phyloP scores from a whole-genome alignment of 306 rosid species.

The Vicia villosa region DNA sequence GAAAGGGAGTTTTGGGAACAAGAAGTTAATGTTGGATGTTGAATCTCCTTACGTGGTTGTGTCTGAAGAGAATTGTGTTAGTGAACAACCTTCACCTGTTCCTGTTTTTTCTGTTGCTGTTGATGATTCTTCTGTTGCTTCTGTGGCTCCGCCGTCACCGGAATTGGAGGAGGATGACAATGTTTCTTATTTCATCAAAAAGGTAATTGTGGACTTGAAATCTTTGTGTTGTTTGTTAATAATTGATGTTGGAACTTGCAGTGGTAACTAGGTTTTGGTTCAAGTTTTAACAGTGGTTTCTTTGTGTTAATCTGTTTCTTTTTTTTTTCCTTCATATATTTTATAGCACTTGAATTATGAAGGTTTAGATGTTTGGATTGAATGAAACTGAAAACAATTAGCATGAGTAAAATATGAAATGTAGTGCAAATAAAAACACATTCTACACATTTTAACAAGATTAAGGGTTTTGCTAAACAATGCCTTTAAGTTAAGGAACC shows the following conservation, averaged over 20 bases:
- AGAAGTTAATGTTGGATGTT: conserved; percentile 54
- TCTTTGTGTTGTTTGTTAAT: conserved; percentile 2
- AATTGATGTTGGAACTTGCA: not conserved
- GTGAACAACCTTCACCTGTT: conserved; percentile 25
- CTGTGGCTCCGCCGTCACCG: conserved; percentile 35
- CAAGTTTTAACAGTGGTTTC: conserved; percentile 21
- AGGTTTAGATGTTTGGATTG: not conserved
- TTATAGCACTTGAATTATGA: not conserved
- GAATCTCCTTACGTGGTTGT: conserved; percentile 71
- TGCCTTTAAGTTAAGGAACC: conserved; percentile 2
- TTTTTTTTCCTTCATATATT: not conserved
- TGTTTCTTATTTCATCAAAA: conserved; percentile 74
- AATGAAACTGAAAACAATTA: conserved; percentile 5
- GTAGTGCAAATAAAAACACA: not conserved
- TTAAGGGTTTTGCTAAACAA: not conserved
- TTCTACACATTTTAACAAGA: not conserved
- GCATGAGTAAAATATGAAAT: conserved; percentile 20
- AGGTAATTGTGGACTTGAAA: conserved; percentile 53
- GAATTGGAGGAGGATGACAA: conserved; percentile 65
- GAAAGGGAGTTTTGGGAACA: conserved; percentile 59
- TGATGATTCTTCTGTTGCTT: conserved; percentile 37
- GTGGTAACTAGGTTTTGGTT: not conserved
- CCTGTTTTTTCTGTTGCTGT: conserved; percentile 41
- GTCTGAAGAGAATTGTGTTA: conserved; percentile 38
- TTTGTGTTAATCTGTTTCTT: conserved; percentile 2